These are phyloP conservation scores for Erodium moschatum DNA, from an alignment of 441 rosid genomes.

Conservation along the genomic window DNA sequence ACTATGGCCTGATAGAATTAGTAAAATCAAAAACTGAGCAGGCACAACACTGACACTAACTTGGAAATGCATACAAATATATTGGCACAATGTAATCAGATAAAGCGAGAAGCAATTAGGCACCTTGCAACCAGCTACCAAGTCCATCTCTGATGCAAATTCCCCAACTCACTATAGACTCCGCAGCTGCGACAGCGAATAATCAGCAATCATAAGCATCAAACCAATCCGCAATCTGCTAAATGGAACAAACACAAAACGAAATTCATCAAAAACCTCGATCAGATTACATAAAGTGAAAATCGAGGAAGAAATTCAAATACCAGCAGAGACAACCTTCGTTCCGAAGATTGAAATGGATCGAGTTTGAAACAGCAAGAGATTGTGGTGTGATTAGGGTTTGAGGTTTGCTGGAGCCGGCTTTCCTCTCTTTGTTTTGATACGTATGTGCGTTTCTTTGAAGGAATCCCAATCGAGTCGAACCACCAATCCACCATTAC, in stretches of 20 bases:
- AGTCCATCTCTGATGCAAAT: conserved; percentile 50
- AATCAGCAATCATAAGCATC: conserved; percentile 22
- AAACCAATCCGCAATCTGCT: conserved; percentile 33
- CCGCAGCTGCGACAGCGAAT: conserved; percentile 23
- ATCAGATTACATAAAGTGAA: not conserved
- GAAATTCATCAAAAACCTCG: not conserved
- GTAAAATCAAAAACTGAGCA: too few relatives aligned
- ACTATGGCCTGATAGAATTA: too few relatives aligned
- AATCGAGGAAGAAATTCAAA: too few relatives aligned
- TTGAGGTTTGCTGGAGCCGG: conserved; percentile 21
- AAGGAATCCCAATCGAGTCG: conserved; percentile 27
- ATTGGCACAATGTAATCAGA: too few relatives aligned
- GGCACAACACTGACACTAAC: too few relatives aligned
- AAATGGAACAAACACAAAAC: not conserved
- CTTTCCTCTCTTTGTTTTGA: not conserved
- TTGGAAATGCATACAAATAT: too few relatives aligned
- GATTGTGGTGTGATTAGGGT: conserved; percentile 31
- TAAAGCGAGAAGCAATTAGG: not conserved
- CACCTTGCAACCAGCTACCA: conserved; percentile 72
- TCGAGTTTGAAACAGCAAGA: not conserved
- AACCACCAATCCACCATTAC: conserved; percentile 20
- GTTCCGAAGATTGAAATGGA: conserved; percentile 17
- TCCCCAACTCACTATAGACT: conserved; percentile 24
- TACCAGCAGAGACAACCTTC: conserved; percentile 7
- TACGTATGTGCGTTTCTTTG: conserved; percentile 15